A percentile compares a stretch with the other conserved stretches of the same genome.
phyloP scores from a whole-genome alignment of 2,329 filamentous ascomycete species.

The Ophiostoma montium region DNA sequence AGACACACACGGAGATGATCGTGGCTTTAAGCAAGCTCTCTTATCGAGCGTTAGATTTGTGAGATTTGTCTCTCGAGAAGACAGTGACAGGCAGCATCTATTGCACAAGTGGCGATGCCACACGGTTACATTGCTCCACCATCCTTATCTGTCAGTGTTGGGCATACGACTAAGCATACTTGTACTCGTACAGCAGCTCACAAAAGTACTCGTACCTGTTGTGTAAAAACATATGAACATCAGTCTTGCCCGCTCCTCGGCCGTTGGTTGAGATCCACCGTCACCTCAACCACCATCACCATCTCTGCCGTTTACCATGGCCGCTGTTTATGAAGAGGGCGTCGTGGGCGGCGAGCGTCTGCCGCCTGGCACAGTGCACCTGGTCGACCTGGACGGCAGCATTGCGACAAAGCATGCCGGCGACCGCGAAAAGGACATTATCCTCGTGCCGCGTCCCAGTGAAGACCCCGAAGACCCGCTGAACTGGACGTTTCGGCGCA shows the following conservation, averaged over 20 bases:
- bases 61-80: background rate
- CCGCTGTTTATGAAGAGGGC: background rate
- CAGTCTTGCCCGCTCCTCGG: background rate
- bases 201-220: background rate
- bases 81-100: background rate
- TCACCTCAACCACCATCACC: background rate
- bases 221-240: too few relatives aligned
- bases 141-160: background rate
- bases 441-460: conserved; percentile 24
- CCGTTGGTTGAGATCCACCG: background rate
- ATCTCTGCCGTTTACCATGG: background rate
- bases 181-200: background rate
- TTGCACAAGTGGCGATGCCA: background rate
- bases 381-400: background rate
- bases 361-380: background rate
- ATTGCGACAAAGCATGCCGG: background rate
- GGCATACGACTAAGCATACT: background rate
- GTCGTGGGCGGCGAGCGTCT: background rate
- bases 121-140: background rate
- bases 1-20: too few relatives aligned
- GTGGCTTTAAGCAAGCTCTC: too few relatives aligned
- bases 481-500: conserved; percentile 36
- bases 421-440: conserved; percentile 19
- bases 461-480: conserved; percentile 36
- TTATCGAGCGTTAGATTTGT: too few relatives aligned